Evolutionary conservation across 345 rosid genomes (phyloP), one percentile per base, ranked within the genome.

Genomic region (Laguncularia racemosa): DNA sequence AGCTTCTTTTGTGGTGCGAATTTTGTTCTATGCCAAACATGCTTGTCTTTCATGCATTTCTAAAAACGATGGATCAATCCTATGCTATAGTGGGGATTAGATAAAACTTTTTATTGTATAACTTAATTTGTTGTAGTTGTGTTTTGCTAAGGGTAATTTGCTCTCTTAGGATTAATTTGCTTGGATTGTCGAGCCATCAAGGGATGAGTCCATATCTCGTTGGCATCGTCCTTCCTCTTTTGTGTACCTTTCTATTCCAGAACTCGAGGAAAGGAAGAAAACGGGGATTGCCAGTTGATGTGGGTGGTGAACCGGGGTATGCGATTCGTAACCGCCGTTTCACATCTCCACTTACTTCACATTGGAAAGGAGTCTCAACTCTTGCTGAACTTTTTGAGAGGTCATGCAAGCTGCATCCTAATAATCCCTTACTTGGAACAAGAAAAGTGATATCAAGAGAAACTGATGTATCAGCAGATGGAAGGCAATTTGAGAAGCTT

Each of bases 371-470:
- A 21, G 71, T 90, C 65, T 73, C 64, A 14, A 90, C 97, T 28
- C 85, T 95, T 60, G 89, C 99, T 0, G 84, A 95, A 67, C 96
- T 88, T 45, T 95, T 95, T 68, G 97, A 90, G 73, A 62, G 72
- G 45, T 74, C 97, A 0, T 90, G 99, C 72, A 80, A 68, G 59
- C 66, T 44, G 67, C 84, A 90, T 44, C 57, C 50, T 1, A 70
- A 83, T 38, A 85, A 76, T 60, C 66, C 5, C 49, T 74, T 95
- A 56, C 92, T 95, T 20, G 99, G 99, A 7, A 90, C 99, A 4
- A 71, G 99, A 52, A 67, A 71, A 52, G 59, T 88, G 48, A 76
- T 95, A 55, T 73, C 87, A 15, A 85, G 75, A 56, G 99, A 90
- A 70, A 60, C 59, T 51, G 85, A 88, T 76, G 76, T 79, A 46